Base-by-base conservation (phyloP, 805 yeast genomes). In the Lipomyces chichibuensis region DNA sequence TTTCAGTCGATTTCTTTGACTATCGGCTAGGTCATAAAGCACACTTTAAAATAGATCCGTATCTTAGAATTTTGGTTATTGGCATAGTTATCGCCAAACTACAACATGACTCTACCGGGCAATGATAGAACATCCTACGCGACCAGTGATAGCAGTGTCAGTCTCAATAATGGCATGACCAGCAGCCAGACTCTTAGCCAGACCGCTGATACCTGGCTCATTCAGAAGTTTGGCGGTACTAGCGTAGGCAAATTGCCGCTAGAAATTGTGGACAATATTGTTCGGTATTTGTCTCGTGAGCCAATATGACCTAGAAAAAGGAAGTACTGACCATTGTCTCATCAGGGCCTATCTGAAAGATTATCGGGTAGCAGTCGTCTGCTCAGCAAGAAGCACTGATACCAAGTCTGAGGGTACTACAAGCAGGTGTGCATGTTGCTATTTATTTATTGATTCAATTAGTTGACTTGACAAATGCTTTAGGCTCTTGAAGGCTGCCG, bases 191-290 rank as follows among this genome's bases (percentile, higher is more conserved):
- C 52, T 6, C 53, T 67, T 37, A 58, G 43, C 29, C 55, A 37
- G 35, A 51, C 27, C 52, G 20, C 60, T 13, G 49, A 53, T 51
- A 78, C 59, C 20, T 89, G 94, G 93, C 78, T 90, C 2, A 90
- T 95, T 6, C 99, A 95, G 78, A 95, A 95, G 79, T 95, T 91
- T 75, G 99, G 99, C 59, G 99, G 99, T 63, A 95, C 99, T 17
- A 88, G 95, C 58, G 97, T 95, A 39, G 99, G 99, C 27, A 95
- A 95, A 77, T 93, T 95, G 78, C 91, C 97, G 9, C 87, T 84
- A 61, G 85, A 88, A 71, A 95, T 95, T 64, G 92, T 92, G 33
- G 89, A 90, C 67, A 91, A 92, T 71, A 92, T 95, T 59, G 90
- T 95, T 59, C 69, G 71, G 71, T 69, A 51, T 61, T 72, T 53